phyloP scores from a whole-genome alignment of 345 rosid species.

The Anacardium occidentale region DNA sequence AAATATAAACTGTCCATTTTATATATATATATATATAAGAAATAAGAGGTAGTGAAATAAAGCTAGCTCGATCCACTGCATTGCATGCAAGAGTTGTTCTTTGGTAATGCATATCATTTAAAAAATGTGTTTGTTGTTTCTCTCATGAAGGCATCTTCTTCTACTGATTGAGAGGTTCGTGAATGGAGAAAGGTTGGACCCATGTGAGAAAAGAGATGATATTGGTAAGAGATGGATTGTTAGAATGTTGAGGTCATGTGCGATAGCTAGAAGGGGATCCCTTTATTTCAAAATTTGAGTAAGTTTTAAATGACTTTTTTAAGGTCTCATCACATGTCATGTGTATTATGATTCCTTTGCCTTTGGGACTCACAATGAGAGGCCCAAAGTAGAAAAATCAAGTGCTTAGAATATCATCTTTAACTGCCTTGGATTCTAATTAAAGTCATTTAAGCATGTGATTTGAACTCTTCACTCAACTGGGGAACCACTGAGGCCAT shows the following conservation, averaged over 20 bases:
- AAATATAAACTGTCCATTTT: no score
- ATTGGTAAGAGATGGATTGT: slow-evolving; percentile 4
- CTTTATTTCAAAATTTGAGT: slow-evolving; percentile 26
- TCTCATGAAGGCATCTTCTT: neutral
- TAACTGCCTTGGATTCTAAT: slow-evolving; percentile 47
- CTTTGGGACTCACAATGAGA: slow-evolving; percentile 38
- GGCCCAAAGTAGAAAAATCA: slow-evolving; percentile 22
- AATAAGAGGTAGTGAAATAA: no score
- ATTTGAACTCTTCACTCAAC: slow-evolving; percentile 19
- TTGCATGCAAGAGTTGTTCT: neutral
- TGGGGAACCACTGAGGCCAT: slow-evolving; percentile 11
- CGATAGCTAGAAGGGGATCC: slow-evolving; percentile 15
- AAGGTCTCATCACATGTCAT: slow-evolving; percentile 36
- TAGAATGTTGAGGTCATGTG: slow-evolving; percentile 46
- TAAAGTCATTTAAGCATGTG: slow-evolving; percentile 43
- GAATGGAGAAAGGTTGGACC: slow-evolving; percentile 20
- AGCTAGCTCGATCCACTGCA: no score
- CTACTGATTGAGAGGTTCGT: neutral
- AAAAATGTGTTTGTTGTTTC: slow-evolving; percentile 12
- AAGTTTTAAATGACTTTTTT: slow-evolving; percentile 23
- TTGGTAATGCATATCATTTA: neutral
- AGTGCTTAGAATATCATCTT: slow-evolving; percentile 17
- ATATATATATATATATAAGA: no score
- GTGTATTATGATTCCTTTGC: slow-evolving; percentile 37
- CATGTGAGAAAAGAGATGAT: slow-evolving; percentile 36